A percentile compares a stretch with the other conserved stretches of the same genome.
Conservation (phyloP, 805 yeast species). For the Cyberlindnera mississippiensis region DNA sequence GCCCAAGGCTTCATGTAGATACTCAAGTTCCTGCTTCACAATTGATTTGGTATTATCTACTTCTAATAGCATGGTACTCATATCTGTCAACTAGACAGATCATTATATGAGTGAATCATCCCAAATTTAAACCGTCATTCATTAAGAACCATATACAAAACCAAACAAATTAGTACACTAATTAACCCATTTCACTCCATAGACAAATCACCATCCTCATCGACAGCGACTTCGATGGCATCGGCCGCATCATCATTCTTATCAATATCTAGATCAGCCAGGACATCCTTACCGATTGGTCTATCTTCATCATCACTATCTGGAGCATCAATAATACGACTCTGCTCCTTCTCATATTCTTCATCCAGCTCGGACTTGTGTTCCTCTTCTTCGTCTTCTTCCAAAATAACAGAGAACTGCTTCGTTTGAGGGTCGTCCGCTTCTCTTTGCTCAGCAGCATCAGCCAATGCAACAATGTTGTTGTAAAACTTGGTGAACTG, state of each 20-base stretch:
- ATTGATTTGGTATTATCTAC: too few relatives aligned
- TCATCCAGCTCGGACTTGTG: conserved; percentile 25
- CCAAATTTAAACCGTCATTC: too few relatives aligned
- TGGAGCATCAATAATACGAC: conserved; percentile 9
- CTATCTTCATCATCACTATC: neutral
- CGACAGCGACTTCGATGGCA: conserved; percentile 1
- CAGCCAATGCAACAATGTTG: conserved; percentile 20
- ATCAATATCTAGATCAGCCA: neutral
- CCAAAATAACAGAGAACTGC: conserved; percentile 27
- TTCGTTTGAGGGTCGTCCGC: conserved; percentile 21
- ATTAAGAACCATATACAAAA: too few relatives aligned
- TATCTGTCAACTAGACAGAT: too few relatives aligned
- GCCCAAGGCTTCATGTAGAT: too few relatives aligned
- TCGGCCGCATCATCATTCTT: conserved; percentile 3
- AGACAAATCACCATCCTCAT: conserved; percentile 21
- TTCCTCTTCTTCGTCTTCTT: conserved; percentile 21
- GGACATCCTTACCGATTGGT: conserved; percentile 5
- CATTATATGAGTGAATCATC: too few relatives aligned
- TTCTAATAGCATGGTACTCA: too few relatives aligned
- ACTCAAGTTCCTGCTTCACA: too few relatives aligned
- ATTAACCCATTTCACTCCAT: conserved; percentile 15
- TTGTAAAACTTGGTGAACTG: conserved; percentile 31
- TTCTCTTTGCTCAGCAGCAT: conserved; percentile 19
- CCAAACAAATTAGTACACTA: too few relatives aligned
- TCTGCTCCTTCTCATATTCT: conserved; percentile 21